These are phyloP conservation scores for Eucalyptus regnans DNA, from an alignment of 345 rosid genomes.

Conservation along the genomic window DNA sequence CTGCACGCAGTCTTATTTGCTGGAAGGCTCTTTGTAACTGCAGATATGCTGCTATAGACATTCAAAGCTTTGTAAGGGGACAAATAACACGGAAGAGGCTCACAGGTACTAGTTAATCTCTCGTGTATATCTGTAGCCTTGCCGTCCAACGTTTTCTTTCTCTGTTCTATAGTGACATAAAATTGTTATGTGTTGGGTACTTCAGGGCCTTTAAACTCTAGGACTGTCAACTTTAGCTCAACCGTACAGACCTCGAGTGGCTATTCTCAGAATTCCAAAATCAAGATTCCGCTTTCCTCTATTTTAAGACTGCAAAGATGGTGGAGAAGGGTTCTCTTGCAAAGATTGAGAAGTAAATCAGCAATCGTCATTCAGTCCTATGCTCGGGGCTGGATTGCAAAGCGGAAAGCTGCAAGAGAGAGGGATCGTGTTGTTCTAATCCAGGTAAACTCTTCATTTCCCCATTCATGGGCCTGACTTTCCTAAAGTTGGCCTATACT, in stretches of 20 bases:
- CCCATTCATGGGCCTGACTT: not conserved
- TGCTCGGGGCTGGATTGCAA: constrained; percentile 46
- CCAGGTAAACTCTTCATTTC: constrained; percentile 42
- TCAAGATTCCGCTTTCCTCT: not conserved
- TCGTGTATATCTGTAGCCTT: not conserved
- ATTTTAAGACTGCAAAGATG: constrained; percentile 62
- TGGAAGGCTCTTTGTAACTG: constrained; percentile 13
- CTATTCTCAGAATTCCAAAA: not conserved
- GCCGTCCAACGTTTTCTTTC: not conserved
- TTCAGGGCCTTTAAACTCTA: not conserved
- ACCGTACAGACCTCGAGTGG: not conserved
- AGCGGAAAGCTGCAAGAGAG: constrained; percentile 26
- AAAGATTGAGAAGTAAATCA: constrained; percentile 31
- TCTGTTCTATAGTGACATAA: not conserved
- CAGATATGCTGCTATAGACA: constrained; percentile 38
- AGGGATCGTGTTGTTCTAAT: constrained; percentile 33
- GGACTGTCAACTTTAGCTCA: not conserved
- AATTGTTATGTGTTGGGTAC: not conserved
- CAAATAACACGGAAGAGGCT: constrained; percentile 48
- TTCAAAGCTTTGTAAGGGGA: constrained; percentile 50
- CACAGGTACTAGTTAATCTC: constrained; percentile 22
- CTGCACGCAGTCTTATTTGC: constrained; percentile 24
- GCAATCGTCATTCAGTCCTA: constrained; percentile 46
- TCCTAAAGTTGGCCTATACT: not conserved
- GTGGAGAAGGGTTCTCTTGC: constrained; percentile 54